Percentiles rank a stretch among this genome's conserved stretches.
Evolutionary conservation across 345 rosid species (phyloP).

Genomic region (Aethionema arabicum): DNA sequence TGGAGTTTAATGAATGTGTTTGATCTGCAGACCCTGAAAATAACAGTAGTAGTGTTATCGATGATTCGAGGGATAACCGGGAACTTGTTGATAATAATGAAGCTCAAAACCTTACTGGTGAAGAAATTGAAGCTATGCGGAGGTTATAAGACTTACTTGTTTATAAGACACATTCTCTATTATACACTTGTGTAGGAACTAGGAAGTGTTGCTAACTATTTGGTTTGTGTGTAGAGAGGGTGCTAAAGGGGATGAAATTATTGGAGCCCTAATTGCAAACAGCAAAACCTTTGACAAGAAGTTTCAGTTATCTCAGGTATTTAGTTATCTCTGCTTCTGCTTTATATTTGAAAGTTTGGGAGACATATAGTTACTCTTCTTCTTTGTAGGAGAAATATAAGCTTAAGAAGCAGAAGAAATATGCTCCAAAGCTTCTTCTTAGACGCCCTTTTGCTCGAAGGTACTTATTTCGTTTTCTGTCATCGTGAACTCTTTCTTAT

Average conservation of each 20-base stretch:
- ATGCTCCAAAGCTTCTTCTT: constrained; percentile 81
- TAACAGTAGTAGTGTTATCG: constrained; percentile 40
- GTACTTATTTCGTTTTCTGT: constrained; percentile 32
- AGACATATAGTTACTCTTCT: background rate
- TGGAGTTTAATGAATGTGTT: background rate
- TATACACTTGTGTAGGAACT: background rate
- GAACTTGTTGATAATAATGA: constrained; percentile 73
- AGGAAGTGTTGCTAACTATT: constrained; percentile 3
- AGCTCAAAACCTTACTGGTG: constrained; percentile 76
- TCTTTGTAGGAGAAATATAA: constrained; percentile 76
- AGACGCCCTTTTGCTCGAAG: constrained; percentile 81
- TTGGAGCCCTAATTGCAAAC: constrained; percentile 89
- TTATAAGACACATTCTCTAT: background rate
- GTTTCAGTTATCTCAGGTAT: constrained; percentile 74
- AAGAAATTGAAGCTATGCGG: constrained; percentile 79
- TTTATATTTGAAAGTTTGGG: background rate
- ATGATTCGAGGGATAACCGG: constrained; percentile 68
- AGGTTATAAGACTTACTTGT: constrained; percentile 41
- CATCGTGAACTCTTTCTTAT: background rate
- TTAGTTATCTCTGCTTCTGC: constrained; percentile 22
- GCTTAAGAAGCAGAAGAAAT: constrained; percentile 89
- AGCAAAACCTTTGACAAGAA: constrained; percentile 91
- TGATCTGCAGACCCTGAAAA: constrained; percentile 34
- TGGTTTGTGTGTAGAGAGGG: constrained; percentile 61
- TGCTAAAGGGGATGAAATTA: constrained; percentile 78